Evolutionary conservation across 1,284 basidiomycete species (phyloP), one percentile per base, ranked within the genome.

Genomic region (Phaffia rhodozyma): DNA sequence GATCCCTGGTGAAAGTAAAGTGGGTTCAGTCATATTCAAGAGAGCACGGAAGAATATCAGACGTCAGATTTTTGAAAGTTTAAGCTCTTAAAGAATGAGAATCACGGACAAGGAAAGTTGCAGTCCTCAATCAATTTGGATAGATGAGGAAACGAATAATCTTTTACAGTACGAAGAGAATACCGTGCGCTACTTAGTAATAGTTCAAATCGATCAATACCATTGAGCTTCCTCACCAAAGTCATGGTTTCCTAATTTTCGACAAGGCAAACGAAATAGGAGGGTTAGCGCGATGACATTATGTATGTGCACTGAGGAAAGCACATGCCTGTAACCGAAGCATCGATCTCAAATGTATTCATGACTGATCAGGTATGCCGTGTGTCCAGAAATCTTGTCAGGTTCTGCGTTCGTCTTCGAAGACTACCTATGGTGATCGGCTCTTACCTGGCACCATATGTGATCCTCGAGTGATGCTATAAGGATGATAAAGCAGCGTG

Each of bases 391-490:
- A 25, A 47, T 56, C 13, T 11, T 43, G 38, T 43, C 7, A 43
- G 38, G 13, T 16, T 43, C 2, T 43, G 13, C 16, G 2, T 11
- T 7, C 13, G 38, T 43, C 13, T 16, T 11, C 16, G 16, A 11
- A 43, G 13, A 2, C 5, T 43, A 16, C 5, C 38, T 2, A 43
- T 11, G 52, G 47, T 47, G 27, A 59, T 16, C 43, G 29, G 2
- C 11, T 6, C 53, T 58, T 29, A 60, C 21, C 59, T 60, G 48
- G 58, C 55, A 90, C 88, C 88, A 94, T 89, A 81, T 94, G 90
- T 66, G 86, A 90, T 52, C 91, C 91, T 73, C 91, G 79, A 3
- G 91, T 93, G 27, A 96, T 64, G 7, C 61, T 62, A 29, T 16
- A 13, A 18, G 18, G 13, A 13, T 5, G 5, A 16, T 6, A 27